Conservation (phyloP, 129 eudicot species). For the Tanacetum coccineum region DNA sequence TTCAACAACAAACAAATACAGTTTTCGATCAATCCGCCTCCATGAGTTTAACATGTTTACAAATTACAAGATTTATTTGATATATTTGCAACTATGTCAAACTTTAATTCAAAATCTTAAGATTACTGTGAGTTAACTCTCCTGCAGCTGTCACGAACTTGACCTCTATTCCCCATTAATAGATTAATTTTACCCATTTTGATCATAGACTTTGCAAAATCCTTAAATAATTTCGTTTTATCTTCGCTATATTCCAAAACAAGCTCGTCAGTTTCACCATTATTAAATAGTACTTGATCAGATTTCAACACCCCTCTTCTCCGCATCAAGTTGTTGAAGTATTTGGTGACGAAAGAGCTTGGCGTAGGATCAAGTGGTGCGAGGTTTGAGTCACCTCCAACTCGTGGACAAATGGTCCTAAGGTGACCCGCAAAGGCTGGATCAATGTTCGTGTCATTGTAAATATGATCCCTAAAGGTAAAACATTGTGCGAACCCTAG, state of each 20-base stretch:
- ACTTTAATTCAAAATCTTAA: neutral
- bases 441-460: constrained; percentile 28
- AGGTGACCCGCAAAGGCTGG: constrained; percentile 20
- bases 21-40: no score
- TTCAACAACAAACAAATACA: no score
- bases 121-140: neutral
- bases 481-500: constrained; percentile 27
- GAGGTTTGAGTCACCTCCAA: constrained; percentile 22
- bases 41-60: no score
- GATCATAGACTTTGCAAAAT: constrained; percentile 37
- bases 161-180: constrained; percentile 29
- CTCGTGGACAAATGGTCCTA: constrained; percentile 26
- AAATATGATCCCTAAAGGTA: constrained; percentile 19
- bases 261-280: constrained; percentile 23
- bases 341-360: constrained; percentile 21
- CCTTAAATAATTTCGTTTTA: constrained; percentile 7
- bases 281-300: constrained; percentile 34
- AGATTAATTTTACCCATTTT: constrained; percentile 35
- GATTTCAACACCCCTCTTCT: constrained; percentile 31
- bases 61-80: no score
- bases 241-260: constrained; percentile 24
- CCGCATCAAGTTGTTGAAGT: constrained; percentile 29
- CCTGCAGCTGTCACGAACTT: constrained; percentile 12
- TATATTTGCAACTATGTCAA: neutral
- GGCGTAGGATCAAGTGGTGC: constrained; percentile 41